Base-by-base conservation (phyloP, 257 asterid species). In the Henckelia pumila region DNA sequence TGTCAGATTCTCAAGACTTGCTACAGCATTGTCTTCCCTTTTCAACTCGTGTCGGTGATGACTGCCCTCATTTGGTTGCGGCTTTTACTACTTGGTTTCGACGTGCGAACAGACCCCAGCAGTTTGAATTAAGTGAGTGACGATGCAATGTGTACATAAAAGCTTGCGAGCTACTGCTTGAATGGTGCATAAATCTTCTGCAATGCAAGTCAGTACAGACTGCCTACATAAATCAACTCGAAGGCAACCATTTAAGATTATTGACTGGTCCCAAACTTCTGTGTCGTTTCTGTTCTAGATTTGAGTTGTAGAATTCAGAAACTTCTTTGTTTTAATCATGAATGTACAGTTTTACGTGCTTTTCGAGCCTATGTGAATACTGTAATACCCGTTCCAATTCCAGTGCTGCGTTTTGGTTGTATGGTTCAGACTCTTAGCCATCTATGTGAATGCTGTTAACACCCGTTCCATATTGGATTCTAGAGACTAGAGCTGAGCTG, bases 61-160 rank as follows among this genome's bases (percentile, higher is more conserved):
- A 93, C 33, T 86, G 97, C 75, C 95, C 90, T 52, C 96, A 93
- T 81, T 79, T 93, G 86, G 79, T 86, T 59, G 63, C 78, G 52
- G 99, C 97, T n/a, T 90, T 93, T 49, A 83, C 95, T 17, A 84
- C 97, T 58, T 93, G 99, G 99, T 88, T 90, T 78, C 91, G 95
- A 22, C 97, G 95, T 59, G 95, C 99, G 30, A 88, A 90, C 73
- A 73, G 80, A 61, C 64, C 81, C 35, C 71, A 72, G 14, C 77
- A 7, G 11, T 70, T 77, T 35, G 77, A 79, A 44, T 40, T 25
- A 29, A 14, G 9, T 59, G 64, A 63, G 14, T 76, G 72, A 75
- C 47, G 16, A 29, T 72, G 59, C 40, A 33, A 0, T 35, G 47
- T 72, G 72, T 72, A 47, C 53, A 66, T 58, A 56, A 20, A 29